Conservation (phyloP, 495 filamentous ascomycete genomes). For the Aspergillus olivimuriae region DNA sequence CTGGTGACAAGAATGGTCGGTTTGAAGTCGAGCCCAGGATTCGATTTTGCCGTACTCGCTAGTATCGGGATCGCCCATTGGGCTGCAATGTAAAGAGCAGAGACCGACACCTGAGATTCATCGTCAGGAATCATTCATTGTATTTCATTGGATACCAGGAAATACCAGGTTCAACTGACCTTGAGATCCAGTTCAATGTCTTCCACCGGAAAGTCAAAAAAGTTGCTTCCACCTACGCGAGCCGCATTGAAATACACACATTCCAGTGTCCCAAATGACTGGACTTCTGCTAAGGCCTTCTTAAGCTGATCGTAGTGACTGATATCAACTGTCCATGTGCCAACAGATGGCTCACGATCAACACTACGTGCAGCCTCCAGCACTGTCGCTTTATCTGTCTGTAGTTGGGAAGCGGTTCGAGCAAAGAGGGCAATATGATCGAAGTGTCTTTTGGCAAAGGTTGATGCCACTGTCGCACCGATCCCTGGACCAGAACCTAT, state of each 20-base stretch:
- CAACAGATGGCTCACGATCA: neutral
- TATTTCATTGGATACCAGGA: too few relatives aligned
- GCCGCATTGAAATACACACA: constrained; percentile 7
- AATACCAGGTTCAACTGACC: neutral
- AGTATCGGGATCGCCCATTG: constrained; percentile 3
- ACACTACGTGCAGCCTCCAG: neutral
- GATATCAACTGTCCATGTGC: constrained; percentile 4
- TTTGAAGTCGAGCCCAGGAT: neutral
- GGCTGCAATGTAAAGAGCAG: constrained; percentile 1
- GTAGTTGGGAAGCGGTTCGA: neutral
- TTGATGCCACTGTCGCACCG: constrained; percentile 1
- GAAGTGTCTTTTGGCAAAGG: neutral
- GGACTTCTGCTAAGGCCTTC: neutral
- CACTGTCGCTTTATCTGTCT: constrained; percentile 1
- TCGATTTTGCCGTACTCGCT: neutral
- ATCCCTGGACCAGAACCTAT: constrained; percentile 5
- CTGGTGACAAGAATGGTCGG: neutral
- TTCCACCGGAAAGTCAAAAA: neutral
- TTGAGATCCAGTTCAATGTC: constrained; percentile 1
- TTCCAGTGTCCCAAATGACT: neutral
- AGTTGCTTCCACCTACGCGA: neutral
- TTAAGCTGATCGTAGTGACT: neutral
- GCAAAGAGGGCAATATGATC: neutral
- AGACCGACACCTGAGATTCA: neutral
- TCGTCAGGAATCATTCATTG: neutral